Percentiles rank a stretch among this genome's conserved stretches.
Conservation (phyloP, 257 asterid species). For the Osmanthus fragrans region DNA sequence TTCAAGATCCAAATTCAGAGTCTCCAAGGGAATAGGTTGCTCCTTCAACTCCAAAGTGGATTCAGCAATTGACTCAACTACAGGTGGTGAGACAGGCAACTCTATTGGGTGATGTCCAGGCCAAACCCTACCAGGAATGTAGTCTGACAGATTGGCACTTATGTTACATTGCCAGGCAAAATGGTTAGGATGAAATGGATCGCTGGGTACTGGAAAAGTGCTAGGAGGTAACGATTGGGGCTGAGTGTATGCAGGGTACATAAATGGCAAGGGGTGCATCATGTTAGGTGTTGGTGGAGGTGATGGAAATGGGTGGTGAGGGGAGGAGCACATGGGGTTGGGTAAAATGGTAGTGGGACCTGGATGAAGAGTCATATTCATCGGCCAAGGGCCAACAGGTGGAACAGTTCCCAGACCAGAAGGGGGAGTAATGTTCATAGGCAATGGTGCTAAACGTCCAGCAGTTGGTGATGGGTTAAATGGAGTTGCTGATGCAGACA, state of each 20-base stretch:
- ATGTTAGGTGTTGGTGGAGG: slow-evolving; percentile 89
- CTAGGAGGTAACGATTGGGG: slow-evolving; percentile 64
- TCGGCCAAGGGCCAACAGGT: slow-evolving; percentile 74
- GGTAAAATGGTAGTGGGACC: slow-evolving; percentile 73
- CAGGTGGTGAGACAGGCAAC: slow-evolving; percentile 58
- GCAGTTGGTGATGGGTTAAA: slow-evolving; percentile 73
- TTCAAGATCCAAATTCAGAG: slow-evolving; percentile 60
- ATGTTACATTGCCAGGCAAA: slow-evolving; percentile 81
- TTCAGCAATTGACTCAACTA: slow-evolving; percentile 56
- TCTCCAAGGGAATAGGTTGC: slow-evolving; percentile 49
- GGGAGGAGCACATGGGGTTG: slow-evolving; percentile 70
- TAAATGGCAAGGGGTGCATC: slow-evolving; percentile 81
- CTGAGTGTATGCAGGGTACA: slow-evolving; percentile 82
- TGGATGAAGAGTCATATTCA: slow-evolving; percentile 86
- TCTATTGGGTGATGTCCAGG: slow-evolving; percentile 73
- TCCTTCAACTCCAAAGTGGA: slow-evolving; percentile 45
- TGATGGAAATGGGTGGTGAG: slow-evolving; percentile 87
- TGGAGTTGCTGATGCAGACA: slow-evolving; percentile 97
- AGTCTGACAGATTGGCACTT: slow-evolving; percentile 57
- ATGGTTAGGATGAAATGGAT: slow-evolving; percentile 69
- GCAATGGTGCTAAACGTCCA: slow-evolving; percentile 65
- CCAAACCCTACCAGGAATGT: slow-evolving; percentile 72
- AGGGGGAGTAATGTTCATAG: slow-evolving; percentile 58
- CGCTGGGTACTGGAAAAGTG: slow-evolving; percentile 62
- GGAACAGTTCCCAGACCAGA: slow-evolving; percentile 65